Conservation (phyloP, 495 filamentous ascomycete genomes). For the Aspergillus diversus region DNA sequence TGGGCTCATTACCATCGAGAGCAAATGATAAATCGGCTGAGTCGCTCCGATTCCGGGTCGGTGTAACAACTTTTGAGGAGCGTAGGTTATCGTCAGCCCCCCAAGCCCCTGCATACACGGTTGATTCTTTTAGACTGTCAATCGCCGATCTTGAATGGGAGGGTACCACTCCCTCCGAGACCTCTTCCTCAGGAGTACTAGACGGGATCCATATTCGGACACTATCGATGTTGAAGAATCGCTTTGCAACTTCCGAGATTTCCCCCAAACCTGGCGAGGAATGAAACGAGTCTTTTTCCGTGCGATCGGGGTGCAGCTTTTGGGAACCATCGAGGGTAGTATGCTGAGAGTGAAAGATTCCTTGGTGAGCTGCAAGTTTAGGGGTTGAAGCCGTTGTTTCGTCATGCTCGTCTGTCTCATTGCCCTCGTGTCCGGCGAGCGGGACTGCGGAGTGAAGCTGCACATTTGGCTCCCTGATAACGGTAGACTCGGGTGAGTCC, state of each 20-base stretch:
- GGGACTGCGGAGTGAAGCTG: slow-evolving; percentile 4
- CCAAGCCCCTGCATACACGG: slow-evolving; percentile 26
- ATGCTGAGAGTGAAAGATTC: slow-evolving; percentile 23
- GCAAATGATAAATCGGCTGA: slow-evolving; percentile 23
- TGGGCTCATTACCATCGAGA: slow-evolving; percentile 15
- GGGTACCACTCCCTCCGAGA: slow-evolving; percentile 11
- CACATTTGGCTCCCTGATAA: slow-evolving; percentile 1
- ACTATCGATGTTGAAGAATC: slow-evolving; percentile 39
- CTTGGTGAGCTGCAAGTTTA: slow-evolving; percentile 31
- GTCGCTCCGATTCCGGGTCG: slow-evolving; percentile 27
- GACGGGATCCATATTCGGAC: slow-evolving; percentile 44
- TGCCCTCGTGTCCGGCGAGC: neutral
- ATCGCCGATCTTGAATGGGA: slow-evolving; percentile 19
- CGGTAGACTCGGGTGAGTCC: slow-evolving; percentile 46
- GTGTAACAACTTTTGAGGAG: slow-evolving; percentile 32
- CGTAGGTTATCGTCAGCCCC: slow-evolving; percentile 33
- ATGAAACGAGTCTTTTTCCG: slow-evolving; percentile 27
- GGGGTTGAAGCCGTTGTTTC: slow-evolving; percentile 33
- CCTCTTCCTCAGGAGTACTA: slow-evolving; percentile 15
- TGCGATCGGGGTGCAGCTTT: slow-evolving; percentile 19
- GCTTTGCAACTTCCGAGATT: slow-evolving; percentile 36
- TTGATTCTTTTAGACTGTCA: slow-evolving; percentile 30
- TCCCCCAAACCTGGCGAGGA: slow-evolving; percentile 28
- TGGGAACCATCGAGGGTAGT: slow-evolving; percentile 14
- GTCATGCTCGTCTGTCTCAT: slow-evolving; percentile 18